phyloP scores from a whole-genome alignment of 305 asterid genomes.

The Fraxinus albicans region DNA sequence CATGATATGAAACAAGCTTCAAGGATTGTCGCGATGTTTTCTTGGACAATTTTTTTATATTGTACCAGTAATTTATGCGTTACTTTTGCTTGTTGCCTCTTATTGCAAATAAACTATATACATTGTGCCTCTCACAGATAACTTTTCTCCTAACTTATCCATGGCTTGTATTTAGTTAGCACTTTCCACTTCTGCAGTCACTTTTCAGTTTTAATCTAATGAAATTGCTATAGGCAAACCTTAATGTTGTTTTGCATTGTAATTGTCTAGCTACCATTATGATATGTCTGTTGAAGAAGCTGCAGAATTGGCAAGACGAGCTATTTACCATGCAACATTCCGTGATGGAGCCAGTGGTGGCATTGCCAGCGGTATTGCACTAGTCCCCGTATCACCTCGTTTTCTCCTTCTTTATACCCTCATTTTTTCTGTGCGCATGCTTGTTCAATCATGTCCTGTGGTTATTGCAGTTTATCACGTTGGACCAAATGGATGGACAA shows the following conservation, averaged over 20 bases:
- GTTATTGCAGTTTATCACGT: slow-evolving; percentile 70
- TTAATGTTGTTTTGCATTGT: background rate
- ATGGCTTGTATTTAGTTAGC: background rate
- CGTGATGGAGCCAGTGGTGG: slow-evolving; percentile 99
- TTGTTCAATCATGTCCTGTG: slow-evolving; percentile 7
- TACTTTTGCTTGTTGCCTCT: background rate
- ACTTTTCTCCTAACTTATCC: background rate
- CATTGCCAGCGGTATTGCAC: slow-evolving; percentile 78
- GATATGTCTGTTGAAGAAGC: slow-evolving; percentile 93
- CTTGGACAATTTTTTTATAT: background rate
- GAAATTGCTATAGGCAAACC: background rate
- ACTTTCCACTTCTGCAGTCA: background rate
- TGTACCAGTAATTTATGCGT: background rate
- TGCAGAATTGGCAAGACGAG: slow-evolving; percentile 83
- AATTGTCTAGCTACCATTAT: slow-evolving; percentile 51
- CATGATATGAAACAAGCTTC: background rate
- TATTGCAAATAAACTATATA: background rate
- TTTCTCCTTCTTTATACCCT: slow-evolving; percentile 4
- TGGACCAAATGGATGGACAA: slow-evolving; percentile 87
- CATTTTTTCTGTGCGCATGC: background rate
- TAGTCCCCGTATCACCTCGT: background rate
- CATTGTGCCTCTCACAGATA: background rate
- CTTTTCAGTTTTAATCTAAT: background rate
- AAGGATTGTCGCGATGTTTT: background rate
- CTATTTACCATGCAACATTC: slow-evolving; percentile 93